Conservation (phyloP, 2,329 filamentous ascomycete species). For the Fusarium brachygibbosum region DNA sequence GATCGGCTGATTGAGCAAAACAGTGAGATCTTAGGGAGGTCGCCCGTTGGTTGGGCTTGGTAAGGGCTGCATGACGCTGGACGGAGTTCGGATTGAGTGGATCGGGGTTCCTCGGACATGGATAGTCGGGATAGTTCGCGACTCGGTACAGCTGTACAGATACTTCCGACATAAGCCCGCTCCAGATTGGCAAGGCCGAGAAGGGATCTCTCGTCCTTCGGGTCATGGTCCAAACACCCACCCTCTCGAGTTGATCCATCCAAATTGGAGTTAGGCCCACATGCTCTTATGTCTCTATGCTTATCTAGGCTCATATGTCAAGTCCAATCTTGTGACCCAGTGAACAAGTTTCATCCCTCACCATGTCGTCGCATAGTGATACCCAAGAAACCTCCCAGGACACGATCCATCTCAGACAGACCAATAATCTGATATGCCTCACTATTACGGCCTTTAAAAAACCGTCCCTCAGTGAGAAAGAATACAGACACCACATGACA, state of each 20-base stretch:
- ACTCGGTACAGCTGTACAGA: not conserved
- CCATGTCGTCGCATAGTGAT: not conserved
- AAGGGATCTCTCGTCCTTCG: not conserved
- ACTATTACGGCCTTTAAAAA: conserved; percentile 47
- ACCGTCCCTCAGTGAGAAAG: conserved; percentile 39
- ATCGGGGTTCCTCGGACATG: conserved; percentile 2
- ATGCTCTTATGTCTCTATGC: not conserved
- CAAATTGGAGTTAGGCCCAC: not conserved
- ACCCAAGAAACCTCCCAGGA: not conserved
- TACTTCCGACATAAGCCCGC: not conserved
- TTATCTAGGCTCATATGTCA: not conserved
- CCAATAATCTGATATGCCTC: conserved; percentile 14
- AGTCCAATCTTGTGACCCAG: no score
- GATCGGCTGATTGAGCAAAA: not conserved
- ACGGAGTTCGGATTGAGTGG: not conserved
- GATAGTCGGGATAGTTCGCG: not conserved
- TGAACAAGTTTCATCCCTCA: not conserved
- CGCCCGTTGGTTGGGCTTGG: no score
- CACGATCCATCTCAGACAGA: not conserved
- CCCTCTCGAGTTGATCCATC: not conserved
- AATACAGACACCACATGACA: conserved; percentile 44
- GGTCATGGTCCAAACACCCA: not conserved
- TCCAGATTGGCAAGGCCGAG: not conserved
- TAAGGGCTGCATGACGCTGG: not conserved
- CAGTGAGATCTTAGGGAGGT: not conserved